Base-by-base conservation (phyloP, 1,284 basidiomycete genomes). In the Puccinia hordei region DNA sequence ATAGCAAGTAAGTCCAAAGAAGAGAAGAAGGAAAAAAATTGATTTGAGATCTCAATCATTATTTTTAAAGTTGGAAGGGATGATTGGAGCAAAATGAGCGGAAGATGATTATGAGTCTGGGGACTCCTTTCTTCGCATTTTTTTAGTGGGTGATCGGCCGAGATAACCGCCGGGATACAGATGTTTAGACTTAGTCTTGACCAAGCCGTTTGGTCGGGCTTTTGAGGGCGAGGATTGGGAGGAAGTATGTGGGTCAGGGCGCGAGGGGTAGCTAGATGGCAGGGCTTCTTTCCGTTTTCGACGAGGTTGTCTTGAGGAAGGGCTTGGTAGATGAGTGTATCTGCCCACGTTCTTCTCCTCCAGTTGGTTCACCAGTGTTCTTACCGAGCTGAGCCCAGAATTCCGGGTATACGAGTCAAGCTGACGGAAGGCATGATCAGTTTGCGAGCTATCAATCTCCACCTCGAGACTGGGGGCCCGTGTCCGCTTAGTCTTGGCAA, bases 81-180 rank as follows among this genome's bases (percentile, higher is more conserved):
- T n/a, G n/a, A n/a, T n/a, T n/a, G n/a, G n/a, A n/a, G n/a, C n/a
- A n/a, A n/a, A n/a, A n/a, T n/a, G n/a, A n/a, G n/a, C n/a, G n/a
- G n/a, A n/a, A n/a, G 33, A 61, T 27, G 24, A 49, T 51, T 27
- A 71, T 5, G 44, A 51, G 46, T 51, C 27, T 0, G 44, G 46
- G 27, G 46, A 49, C 10, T 51, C 51, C 51, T 71, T 71, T 24
- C 46, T 71, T 22, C 46, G 24, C 30, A 71, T 30, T 35, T 71
- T 71, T 71, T 71, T 71, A 24, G 68, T 71, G 2, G 68, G 68
- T 10, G 68, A 71, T 10, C 51, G 68, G 24, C 68, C 68, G n/a
- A 71, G 15, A 19, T 51, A 71, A 12, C 68, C 68, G 51, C 68
- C 68, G 30, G 68, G 68, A 53, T 51, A 71, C 8, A 71, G 68